Conservation (phyloP, 1,284 basidiomycete genomes). For the Bjerkandera adusta region DNA sequence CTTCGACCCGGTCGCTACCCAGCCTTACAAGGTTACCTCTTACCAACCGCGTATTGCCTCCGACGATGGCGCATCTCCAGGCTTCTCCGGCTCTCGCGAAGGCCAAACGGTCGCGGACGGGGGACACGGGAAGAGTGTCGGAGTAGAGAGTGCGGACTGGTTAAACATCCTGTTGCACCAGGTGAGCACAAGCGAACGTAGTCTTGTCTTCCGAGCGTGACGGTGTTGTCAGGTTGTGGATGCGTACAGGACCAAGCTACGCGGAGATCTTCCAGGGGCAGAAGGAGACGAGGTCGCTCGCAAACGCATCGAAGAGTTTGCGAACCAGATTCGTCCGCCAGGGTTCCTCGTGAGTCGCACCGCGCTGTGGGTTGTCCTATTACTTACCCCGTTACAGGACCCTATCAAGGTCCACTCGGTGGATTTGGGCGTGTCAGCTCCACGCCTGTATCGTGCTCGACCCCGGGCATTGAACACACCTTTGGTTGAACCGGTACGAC, state of each 20-base stretch:
- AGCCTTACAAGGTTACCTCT: slow-evolving; percentile 49
- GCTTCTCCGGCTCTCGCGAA: slow-evolving; percentile 4
- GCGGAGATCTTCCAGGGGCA: slow-evolving; percentile 54
- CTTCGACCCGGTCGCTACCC: slow-evolving; percentile 59
- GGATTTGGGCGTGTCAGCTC: slow-evolving; percentile 69
- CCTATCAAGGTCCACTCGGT: slow-evolving; percentile 75
- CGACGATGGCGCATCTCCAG: slow-evolving; percentile 16
- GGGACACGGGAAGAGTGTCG: slow-evolving; percentile 7
- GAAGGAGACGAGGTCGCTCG: slow-evolving; percentile 75
- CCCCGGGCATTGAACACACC: slow-evolving; percentile 29
- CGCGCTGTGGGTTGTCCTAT: too few relatives aligned
- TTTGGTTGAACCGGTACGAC: slow-evolving; percentile 27
- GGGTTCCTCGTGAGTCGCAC: slow-evolving; percentile 57
- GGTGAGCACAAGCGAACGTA: slow-evolving; percentile 36
- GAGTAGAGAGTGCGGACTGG: slow-evolving; percentile 71
- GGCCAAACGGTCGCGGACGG: slow-evolving; percentile 1
- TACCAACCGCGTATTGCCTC: slow-evolving; percentile 55
- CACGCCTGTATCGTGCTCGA: slow-evolving; percentile 58
- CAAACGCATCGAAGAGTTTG: slow-evolving; percentile 64
- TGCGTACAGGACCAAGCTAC: slow-evolving; percentile 70
- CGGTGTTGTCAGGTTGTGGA: slow-evolving; percentile 50
- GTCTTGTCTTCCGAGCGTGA: background rate
- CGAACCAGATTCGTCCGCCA: slow-evolving; percentile 66
- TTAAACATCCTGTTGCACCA: slow-evolving; percentile 69
- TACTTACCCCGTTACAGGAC: slow-evolving; percentile 47